Evolutionary conservation across 1,284 basidiomycete genomes (phyloP), one percentile per base, ranked within the genome.

Genomic region (Peniophora sp.): DNA sequence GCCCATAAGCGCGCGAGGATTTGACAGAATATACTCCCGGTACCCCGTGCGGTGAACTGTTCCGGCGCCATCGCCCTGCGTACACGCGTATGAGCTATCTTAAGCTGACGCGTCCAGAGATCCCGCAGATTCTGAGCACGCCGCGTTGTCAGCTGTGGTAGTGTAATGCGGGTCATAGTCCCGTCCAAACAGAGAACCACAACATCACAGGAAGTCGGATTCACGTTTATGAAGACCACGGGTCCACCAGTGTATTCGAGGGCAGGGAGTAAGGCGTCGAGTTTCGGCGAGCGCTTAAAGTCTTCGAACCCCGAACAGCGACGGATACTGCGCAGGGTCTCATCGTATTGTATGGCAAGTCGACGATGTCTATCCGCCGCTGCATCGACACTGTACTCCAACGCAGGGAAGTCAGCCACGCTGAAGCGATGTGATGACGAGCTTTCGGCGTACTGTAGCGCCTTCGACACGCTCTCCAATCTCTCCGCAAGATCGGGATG

Each of bases 211-310:
- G n/a, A 20, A n/a, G 15, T 17, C 6, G 37, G 18, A n/a, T 41
- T 5, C 6, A 41, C 37, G 37, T 41, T 6, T 6, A 41, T 41
- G 37, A 41, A 17, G 15, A 41, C 18, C 8, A 41, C 37, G 15
- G 37, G 37, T 8, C 37, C 37, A 15, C n/a, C 37, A n/a, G 37
- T 8, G 8, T 20, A 15, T 15, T 41, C n/a, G 37, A 20, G 37
- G 5, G 37, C 37, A 6, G 18, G n/a, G 11, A 55, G 49, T 22
- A 24, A 14, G 5, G 44, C 15, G n/a, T 27, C 22, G 9, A 14
- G 18, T 24, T 36, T 45, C 3, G 51, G 51, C 14, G 17, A 37
- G 15, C 52, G 27, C 27, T 6, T 35, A 43, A 55, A 55, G 9
- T 48, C 24, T 8, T 42, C 41, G 48, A 52, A 53, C 12, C 47